Evolutionary conservation across 805 yeast genomes (phyloP).

Genomic region (Kuraishia hungarica): DNA sequence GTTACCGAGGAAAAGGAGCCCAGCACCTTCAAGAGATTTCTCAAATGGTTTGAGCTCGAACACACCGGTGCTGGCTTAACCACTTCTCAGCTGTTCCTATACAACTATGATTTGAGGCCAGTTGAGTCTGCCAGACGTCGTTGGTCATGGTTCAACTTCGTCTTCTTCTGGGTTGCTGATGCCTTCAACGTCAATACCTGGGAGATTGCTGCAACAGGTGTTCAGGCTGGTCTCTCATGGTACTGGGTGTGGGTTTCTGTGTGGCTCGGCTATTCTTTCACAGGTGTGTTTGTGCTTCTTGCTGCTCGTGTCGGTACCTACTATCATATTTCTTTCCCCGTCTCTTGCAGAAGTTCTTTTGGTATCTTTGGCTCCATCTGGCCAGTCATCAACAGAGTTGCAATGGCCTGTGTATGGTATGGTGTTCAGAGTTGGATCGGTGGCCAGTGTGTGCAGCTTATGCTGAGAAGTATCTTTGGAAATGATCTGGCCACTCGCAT

Average conservation of each 20-base stretch:
- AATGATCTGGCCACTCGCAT: slow-evolving; percentile 51
- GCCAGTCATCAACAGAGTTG: slow-evolving; percentile 86
- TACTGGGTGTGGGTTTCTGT: slow-evolving; percentile 89
- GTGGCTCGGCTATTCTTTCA: slow-evolving; percentile 72
- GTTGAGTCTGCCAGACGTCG: slow-evolving; percentile 65
- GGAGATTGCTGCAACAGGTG: slow-evolving; percentile 87
- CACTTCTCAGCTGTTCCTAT: slow-evolving; percentile 53
- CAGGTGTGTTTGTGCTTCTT: slow-evolving; percentile 62
- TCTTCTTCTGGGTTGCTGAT: slow-evolving; percentile 83
- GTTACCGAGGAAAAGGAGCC: background rate
- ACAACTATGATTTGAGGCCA: slow-evolving; percentile 71
- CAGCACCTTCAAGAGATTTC: background rate
- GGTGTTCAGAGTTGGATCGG: slow-evolving; percentile 83
- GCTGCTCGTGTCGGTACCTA: slow-evolving; percentile 73
- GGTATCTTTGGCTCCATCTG: slow-evolving; percentile 83
- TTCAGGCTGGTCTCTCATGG: slow-evolving; percentile 71
- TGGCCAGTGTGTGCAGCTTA: slow-evolving; percentile 70
- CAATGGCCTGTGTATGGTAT: slow-evolving; percentile 74
- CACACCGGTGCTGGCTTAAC: slow-evolving; percentile 24
- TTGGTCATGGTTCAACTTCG: slow-evolving; percentile 83
- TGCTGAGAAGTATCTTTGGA: slow-evolving; percentile 74
- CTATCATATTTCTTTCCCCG: slow-evolving; percentile 82
- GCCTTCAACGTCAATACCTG: slow-evolving; percentile 85
- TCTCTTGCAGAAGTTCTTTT: slow-evolving; percentile 70
- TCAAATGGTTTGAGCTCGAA: slow-evolving; percentile 2